These are phyloP conservation scores for Nicotiana attenuata DNA, from an alignment of 257 asterid genomes.

Conservation along the genomic window DNA sequence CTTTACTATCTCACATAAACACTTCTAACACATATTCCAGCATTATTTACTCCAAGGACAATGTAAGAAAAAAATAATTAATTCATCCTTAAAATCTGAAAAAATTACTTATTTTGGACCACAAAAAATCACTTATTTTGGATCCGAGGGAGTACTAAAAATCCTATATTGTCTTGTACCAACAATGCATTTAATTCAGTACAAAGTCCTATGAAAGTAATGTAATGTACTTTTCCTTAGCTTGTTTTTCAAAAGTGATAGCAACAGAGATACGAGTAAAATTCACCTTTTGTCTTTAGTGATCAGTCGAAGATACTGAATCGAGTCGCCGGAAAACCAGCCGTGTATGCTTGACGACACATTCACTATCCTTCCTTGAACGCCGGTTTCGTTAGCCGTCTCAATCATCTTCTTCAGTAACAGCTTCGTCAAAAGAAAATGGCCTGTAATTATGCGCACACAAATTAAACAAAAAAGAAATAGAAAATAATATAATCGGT, in stretches of 20 bases:
- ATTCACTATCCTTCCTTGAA: slow-evolving; percentile 88
- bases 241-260: not conserved
- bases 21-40: no score
- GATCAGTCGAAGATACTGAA: slow-evolving; percentile 54
- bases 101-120: no score
- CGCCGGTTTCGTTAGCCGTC: slow-evolving; percentile 50
- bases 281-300: slow-evolving; percentile 64
- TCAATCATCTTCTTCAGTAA: slow-evolving; percentile 63
- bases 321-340: slow-evolving; percentile 87
- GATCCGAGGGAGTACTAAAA: no score
- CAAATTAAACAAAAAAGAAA: not conserved
- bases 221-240: not conserved
- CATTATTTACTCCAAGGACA: no score
- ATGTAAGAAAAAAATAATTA: no score
- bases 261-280: not conserved
- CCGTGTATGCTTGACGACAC: slow-evolving; percentile 82
- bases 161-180: not conserved
- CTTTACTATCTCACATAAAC: no score
- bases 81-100: no score
- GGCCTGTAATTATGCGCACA: slow-evolving; percentile 37
- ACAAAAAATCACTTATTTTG: no score
- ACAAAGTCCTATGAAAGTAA: not conserved
- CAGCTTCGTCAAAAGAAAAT: slow-evolving; percentile 73
- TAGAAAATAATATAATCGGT: not conserved
- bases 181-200: slow-evolving; percentile 27